Evolutionary conservation across 78 protist genomes (phyloP).

Genomic region (Dictyostelium purpureum): DNA sequence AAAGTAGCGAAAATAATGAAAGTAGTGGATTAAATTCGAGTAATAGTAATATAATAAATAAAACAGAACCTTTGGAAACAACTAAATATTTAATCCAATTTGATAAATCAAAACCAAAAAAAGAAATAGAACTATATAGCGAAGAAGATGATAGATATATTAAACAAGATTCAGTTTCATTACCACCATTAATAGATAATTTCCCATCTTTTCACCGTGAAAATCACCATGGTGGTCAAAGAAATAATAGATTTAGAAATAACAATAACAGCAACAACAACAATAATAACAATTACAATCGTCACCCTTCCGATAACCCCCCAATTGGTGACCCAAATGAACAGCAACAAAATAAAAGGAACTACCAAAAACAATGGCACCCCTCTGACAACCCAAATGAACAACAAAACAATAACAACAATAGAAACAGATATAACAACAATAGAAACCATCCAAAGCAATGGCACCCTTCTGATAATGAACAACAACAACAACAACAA

Average conservation of each 20-base stretch:
- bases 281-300: no score
- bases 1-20: neutral
- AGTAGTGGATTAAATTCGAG: no score
- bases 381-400: no score
- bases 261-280: no score
- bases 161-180: neutral
- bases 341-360: no score
- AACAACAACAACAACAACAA: neutral
- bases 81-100: neutral
- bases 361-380: no score
- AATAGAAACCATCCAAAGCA: neutral
- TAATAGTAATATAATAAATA: neutral
- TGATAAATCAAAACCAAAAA: neutral
- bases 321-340: no score
- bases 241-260: no score
- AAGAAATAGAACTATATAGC: neutral
- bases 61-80: neutral
- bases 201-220: neutral
- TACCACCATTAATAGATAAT: conserved; percentile 7
- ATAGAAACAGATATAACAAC: no score
- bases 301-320: no score
- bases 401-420: no score
- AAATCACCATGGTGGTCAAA: neutral
- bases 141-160: neutral
- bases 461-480: neutral